Evolutionary conservation across 305 asterid genomes (phyloP).

Genomic region (Solanum hybrid): DNA sequence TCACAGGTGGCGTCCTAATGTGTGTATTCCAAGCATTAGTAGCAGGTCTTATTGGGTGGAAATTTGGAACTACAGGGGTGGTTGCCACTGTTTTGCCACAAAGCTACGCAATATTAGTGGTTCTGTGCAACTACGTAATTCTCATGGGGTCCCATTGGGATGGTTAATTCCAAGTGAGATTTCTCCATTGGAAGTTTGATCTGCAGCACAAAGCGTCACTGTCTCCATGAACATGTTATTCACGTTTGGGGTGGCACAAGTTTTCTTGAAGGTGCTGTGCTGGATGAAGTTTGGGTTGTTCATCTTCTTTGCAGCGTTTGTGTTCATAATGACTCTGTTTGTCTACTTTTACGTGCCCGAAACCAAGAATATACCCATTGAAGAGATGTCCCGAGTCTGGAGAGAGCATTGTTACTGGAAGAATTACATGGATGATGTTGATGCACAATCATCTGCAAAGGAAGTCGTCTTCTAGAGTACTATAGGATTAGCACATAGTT

Average conservation of each 20-base stretch:
- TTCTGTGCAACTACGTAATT: background rate
- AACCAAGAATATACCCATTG: background rate
- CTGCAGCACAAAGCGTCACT: too few species aligned
- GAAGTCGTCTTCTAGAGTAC: background rate
- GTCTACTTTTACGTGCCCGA: background rate
- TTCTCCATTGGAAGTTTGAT: too few species aligned
- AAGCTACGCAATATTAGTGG: background rate
- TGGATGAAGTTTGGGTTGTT: background rate
- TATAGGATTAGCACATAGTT: too few species aligned
- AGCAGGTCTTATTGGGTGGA: background rate
- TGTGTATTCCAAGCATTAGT: background rate
- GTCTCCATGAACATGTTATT: too few species aligned
- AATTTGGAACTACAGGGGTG: background rate
- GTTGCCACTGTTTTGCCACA: background rate
- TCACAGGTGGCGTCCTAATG: background rate
- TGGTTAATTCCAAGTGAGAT: too few species aligned
- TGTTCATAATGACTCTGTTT: background rate
- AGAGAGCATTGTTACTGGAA: background rate
- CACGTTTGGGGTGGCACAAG: too few species aligned
- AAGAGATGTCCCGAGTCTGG: background rate
- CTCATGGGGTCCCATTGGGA: too few species aligned
- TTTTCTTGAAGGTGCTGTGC: too few species aligned
- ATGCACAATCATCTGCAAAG: background rate
- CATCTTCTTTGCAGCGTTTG: background rate
- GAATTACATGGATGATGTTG: background rate